A percentile compares a stretch with the other conserved stretches of the same genome.
Conservation (phyloP, 257 asterid species). For the Cynanchum wilfordii region DNA sequence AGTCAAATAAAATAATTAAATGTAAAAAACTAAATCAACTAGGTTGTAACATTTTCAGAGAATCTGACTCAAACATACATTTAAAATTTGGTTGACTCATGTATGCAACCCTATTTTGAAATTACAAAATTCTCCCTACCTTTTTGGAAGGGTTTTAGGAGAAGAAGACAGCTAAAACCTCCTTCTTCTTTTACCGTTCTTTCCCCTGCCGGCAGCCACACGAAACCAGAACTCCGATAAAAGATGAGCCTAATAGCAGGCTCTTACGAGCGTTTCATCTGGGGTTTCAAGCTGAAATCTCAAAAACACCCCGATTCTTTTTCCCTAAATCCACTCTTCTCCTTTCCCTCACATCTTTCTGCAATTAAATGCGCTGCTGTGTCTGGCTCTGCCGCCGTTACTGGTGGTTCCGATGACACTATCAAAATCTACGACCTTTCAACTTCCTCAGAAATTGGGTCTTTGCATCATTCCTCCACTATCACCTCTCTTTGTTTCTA, state of each 20-base stretch:
- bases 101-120: too few relatives aligned
- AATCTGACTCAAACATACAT: too few relatives aligned
- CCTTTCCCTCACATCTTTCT: constrained; percentile 95
- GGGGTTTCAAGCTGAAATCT: constrained; percentile 76
- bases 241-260: constrained; percentile 79
- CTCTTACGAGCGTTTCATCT: constrained; percentile 87
- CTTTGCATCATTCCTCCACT: constrained; percentile 64
- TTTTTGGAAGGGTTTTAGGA: constrained; percentile 3
- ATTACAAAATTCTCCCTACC: neutral
- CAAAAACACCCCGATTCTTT: constrained; percentile 29
- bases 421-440: constrained; percentile 90
- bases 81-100: too few relatives aligned
- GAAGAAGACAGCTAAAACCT: neutral
- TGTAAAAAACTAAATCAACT: too few relatives aligned
- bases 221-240: neutral
- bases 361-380: constrained; percentile 87
- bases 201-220: neutral
- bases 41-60: too few relatives aligned
- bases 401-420: constrained; percentile 93
- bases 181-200: neutral
- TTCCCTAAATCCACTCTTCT: constrained; percentile 53
- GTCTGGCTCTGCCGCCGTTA: constrained; percentile 72
- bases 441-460: constrained; percentile 71
- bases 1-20: too few relatives aligned
- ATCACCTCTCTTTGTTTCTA: constrained; percentile 69